Conservation (phyloP, 352 stramenopile genomes). For the Pythium aquatile region DNA sequence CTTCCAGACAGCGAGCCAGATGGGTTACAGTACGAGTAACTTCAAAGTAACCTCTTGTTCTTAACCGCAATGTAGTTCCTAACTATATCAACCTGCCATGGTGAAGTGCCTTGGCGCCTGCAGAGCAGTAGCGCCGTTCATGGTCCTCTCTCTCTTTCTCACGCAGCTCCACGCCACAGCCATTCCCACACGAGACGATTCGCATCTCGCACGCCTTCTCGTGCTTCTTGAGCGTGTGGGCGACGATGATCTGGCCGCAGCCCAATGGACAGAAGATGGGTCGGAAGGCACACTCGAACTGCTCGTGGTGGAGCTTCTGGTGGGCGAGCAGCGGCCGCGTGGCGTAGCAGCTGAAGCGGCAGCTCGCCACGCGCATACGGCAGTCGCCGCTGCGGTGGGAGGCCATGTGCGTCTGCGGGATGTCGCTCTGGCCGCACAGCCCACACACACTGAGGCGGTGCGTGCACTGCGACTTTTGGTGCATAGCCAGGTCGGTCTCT, state of each 20-base stretch:
- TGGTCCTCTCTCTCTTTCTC: constrained; percentile 58
- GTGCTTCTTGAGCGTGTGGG: constrained; percentile 50
- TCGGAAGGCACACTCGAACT: constrained; percentile 54
- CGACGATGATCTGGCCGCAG: constrained; percentile 49
- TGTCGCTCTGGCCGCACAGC: constrained; percentile 45
- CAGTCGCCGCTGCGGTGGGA: constrained; percentile 50
- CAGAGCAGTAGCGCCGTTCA: constrained; percentile 40
- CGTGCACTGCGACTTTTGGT: constrained; percentile 36
- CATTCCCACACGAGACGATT: constrained; percentile 46
- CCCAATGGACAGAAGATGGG: constrained; percentile 68
- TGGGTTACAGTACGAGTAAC: not conserved
- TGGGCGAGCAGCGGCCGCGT: constrained; percentile 49
- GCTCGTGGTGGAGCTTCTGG: constrained; percentile 56
- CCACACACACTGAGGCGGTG: constrained; percentile 52
- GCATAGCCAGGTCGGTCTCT: constrained; percentile 34
- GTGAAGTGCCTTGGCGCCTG: constrained; percentile 12
- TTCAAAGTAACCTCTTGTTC: constrained; percentile 9
- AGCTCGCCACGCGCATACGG: constrained; percentile 58
- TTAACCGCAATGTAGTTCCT: constrained; percentile 11
- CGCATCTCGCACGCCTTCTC: constrained; percentile 60
- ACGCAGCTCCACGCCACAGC: constrained; percentile 62
- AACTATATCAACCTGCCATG: constrained; percentile 7
- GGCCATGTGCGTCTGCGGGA: constrained; percentile 33
- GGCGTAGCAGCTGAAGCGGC: constrained; percentile 46
- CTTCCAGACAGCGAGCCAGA: not conserved